Base-by-base conservation (phyloP, 345 rosid genomes). In the Hevea brasiliensis region DNA sequence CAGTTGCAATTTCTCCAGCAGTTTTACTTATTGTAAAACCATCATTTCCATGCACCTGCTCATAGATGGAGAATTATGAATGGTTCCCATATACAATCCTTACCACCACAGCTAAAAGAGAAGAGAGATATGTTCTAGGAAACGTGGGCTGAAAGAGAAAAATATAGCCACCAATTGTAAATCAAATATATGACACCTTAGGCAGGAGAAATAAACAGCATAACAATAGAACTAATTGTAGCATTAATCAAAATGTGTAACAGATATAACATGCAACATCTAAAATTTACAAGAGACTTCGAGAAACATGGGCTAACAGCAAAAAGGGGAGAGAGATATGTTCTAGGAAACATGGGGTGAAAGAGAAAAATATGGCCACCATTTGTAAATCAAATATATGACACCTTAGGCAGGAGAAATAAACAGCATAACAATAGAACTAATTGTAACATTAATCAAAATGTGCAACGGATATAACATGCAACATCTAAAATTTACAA, bases 1-100 rank as follows among this genome's bases (percentile, higher is more conserved):
- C 78, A 58, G 84, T 77, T 65, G 69, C 87, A 72, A 85, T 80
- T 84, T 91, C 99, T 81, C 95, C 97, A 0, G 85, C 82, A 66
- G 94, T 76, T 86, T 85, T 95, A 81, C 90, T 86, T 44, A 88
- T 65, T 0, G 87, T 83, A 76, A 95, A 95, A 76, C 84, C 96
- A 78, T 89, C 93, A 50, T 67, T 77, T 41, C 82, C 91, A 77
- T 70, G 71, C 2, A 64, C 72, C 76, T 88, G 92, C 89, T 75
- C 64, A 70, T 23, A 35, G 42, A 45, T n/a, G 24, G 37, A 50
- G 27, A 60, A 75, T 27, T 18, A 51, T 61, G 27, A 61, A 53
- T 23, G 4, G n/a, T 68, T 51, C 62, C 24, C 50, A 51, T 35
- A 65, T 54, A 11, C 60, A 58, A 55, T 15, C 45, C 24, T 62